phyloP scores from a whole-genome alignment of 225 moss, liverwort and hornwort species.

The Pleurozium schreberi region DNA sequence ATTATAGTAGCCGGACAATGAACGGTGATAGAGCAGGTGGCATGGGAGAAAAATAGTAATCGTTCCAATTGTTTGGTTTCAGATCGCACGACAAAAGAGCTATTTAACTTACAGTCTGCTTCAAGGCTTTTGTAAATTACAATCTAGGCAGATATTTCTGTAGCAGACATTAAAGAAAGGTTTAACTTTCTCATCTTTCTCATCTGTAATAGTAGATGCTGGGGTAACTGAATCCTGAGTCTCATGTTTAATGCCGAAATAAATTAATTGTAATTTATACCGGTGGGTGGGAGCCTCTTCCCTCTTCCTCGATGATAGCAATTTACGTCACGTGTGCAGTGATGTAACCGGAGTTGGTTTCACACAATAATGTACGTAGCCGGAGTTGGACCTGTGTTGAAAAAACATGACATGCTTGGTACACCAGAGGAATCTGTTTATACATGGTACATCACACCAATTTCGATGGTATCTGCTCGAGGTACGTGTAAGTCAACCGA shows the following conservation, averaged over 20 bases:
- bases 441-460: constrained; percentile 43
- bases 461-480: constrained; percentile 42
- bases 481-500: constrained; percentile 32
- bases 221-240: not conserved
- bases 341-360: not conserved
- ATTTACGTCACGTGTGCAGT: not conserved
- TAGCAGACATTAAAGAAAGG: not conserved
- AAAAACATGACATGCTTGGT: not conserved
- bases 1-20: not conserved
- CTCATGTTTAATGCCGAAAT: not conserved
- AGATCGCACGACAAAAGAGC: not conserved
- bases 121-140: not conserved
- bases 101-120: not conserved
- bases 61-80: not conserved
- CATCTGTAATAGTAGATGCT: not conserved
- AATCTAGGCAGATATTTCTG: not conserved
- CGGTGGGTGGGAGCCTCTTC: not conserved
- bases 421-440: not conserved
- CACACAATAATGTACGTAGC: not conserved
- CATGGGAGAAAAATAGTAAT: not conserved
- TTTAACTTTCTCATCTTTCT: not conserved
- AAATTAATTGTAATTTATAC: not conserved
- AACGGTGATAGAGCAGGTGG: not conserved
- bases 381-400: not conserved
- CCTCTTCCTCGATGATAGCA: not conserved